Evolutionary conservation across 805 yeast species (phyloP).

Genomic region (Metschnikowia drakensbergensis): DNA sequence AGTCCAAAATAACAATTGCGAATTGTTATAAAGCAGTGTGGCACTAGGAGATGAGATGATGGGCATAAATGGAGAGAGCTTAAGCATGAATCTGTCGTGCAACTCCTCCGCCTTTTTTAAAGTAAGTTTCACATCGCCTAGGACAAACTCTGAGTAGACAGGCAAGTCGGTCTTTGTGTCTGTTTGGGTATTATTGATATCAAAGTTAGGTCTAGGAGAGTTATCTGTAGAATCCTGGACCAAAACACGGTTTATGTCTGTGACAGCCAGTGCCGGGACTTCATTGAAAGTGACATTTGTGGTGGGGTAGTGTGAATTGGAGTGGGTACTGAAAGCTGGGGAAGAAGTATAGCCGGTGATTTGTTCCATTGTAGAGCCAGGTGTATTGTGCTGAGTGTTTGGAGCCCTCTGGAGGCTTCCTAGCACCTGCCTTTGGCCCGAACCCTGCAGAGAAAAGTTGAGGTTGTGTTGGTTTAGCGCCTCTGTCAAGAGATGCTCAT

Average conservation of each 20-base stretch:
- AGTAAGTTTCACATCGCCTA: conserved; percentile 73
- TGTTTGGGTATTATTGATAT: conserved; percentile 4
- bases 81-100: conserved; percentile 62
- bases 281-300: not conserved
- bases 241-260: conserved; percentile 20
- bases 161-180: conserved; percentile 12
- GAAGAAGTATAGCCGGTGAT: conserved; percentile 13
- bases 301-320: not conserved
- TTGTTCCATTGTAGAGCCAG: conserved; percentile 15
- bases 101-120: conserved; percentile 65
- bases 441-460: conserved; percentile 19
- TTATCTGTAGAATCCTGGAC: conserved; percentile 27
- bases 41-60: conserved; percentile 69
- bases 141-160: conserved; percentile 55
- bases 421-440: conserved; percentile 5
- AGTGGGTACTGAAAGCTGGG: conserved; percentile 3
- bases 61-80: conserved; percentile 75
- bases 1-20: conserved; percentile 86
- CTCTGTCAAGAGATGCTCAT: conserved; percentile 64
- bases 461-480: conserved; percentile 48
- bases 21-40: conserved; percentile 73
- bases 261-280: conserved; percentile 10
- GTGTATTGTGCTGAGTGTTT: conserved; percentile 9
- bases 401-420: conserved; percentile 8
- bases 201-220: conserved; percentile 24